Conservation (phyloP, 257 asterid genomes). For the Solanum okadae region DNA sequence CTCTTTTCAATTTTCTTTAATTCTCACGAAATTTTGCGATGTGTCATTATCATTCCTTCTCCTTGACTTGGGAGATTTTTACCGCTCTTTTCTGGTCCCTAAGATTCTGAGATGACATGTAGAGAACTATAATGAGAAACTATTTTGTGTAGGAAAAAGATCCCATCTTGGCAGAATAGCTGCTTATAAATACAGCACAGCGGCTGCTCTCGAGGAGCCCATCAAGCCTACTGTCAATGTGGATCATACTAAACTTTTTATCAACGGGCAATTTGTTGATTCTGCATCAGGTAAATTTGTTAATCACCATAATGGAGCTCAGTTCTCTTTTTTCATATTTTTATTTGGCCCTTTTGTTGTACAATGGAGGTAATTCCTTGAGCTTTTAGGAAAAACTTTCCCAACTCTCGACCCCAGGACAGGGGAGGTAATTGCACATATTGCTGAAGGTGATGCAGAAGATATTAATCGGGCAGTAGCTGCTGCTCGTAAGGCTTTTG, state of each 20-base stretch:
- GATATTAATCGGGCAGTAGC: conserved; percentile 81
- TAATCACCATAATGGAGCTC: neutral
- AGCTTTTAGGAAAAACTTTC: conserved; percentile 65
- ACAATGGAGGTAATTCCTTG: neutral
- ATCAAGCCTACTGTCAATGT: conserved; percentile 71
- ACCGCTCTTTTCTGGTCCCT: neutral
- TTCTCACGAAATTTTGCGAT: neutral
- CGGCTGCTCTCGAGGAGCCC: conserved; percentile 64
- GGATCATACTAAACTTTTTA: conserved; percentile 66
- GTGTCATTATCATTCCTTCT: neutral
- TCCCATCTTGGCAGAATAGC: conserved; percentile 28
- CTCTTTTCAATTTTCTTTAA: neutral
- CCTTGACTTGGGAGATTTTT: neutral
- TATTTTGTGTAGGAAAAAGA: conserved; percentile 42
- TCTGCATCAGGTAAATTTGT: conserved; percentile 65
- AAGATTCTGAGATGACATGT: neutral
- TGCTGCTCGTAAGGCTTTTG: conserved; percentile 92
- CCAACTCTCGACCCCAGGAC: conserved; percentile 86
- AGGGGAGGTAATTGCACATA: conserved; percentile 78
- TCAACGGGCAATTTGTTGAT: conserved; percentile 81
- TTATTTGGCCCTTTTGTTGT: neutral
- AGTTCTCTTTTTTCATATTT: neutral
- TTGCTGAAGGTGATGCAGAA: conserved; percentile 89
- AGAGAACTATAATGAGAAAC: neutral
- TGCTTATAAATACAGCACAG: conserved; percentile 46